Evolutionary conservation across 345 rosid genomes (phyloP).

Genomic region (Linum usitatissimum): DNA sequence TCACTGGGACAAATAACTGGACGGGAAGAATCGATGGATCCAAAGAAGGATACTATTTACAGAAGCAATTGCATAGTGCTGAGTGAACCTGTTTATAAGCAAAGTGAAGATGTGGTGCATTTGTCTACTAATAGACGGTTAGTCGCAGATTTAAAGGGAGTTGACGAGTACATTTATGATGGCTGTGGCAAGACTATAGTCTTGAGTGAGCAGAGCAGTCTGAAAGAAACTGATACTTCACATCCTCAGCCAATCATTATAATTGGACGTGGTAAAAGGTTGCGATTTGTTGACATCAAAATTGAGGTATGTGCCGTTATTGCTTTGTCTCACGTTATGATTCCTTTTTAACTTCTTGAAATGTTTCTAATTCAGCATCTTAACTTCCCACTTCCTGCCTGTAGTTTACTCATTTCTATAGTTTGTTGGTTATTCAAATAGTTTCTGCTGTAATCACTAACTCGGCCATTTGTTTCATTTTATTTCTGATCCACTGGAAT

Average conservation of each 20-base stretch:
- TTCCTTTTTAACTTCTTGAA: background rate
- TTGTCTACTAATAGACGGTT: conserved; percentile 73
- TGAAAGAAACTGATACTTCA: conserved; percentile 33
- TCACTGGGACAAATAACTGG: conserved; percentile 80
- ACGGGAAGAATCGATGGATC: conserved; percentile 85
- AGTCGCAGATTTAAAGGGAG: conserved; percentile 65
- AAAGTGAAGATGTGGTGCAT: conserved; percentile 67
- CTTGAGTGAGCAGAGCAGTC: conserved; percentile 47
- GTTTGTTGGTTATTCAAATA: too few relatives aligned
- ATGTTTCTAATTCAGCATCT: background rate
- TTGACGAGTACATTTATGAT: conserved; percentile 79
- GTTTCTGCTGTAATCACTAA: background rate
- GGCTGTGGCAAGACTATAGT: conserved; percentile 73
- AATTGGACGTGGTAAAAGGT: conserved; percentile 80
- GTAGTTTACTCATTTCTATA: background rate
- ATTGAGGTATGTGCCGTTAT: conserved; percentile 46
- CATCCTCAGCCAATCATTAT: conserved; percentile 66
- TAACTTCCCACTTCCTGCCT: background rate
- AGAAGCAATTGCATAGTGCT: conserved; percentile 59
- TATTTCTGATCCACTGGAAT: background rate
- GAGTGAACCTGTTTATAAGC: conserved; percentile 53
- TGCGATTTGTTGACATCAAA: conserved; percentile 81
- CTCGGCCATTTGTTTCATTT: background rate
- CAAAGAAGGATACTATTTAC: conserved; percentile 81
- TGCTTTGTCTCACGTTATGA: background rate